Evolutionary conservation across 345 rosid species (phyloP).

Genomic region (Dipteronia sinensis): DNA sequence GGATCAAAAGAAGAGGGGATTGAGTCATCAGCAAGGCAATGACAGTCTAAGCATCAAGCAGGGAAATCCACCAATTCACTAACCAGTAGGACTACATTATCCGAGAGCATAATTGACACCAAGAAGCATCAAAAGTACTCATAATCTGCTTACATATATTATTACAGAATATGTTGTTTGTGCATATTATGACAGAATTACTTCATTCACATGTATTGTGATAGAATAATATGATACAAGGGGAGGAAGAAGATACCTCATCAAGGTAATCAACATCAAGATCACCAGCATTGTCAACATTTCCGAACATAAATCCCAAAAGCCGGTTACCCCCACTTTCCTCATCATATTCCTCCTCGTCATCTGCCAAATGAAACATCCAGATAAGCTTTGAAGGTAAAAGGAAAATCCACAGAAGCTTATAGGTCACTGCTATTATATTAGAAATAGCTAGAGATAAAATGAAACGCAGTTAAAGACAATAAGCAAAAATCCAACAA

Average conservation of each 20-base stretch:
- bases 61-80: neutral
- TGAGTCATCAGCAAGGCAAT: neutral
- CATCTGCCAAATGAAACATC: conserved; percentile 41
- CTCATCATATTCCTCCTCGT: conserved; percentile 84
- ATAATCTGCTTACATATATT: too few species aligned
- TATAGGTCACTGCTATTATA: neutral
- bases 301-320: conserved; percentile 94
- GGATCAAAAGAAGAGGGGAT: neutral
- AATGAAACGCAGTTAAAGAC: neutral
- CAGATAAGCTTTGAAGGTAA: conserved; percentile 12
- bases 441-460: neutral
- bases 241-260: conserved; percentile 50
- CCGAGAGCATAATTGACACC: neutral
- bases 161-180: neutral
- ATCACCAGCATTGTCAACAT: conserved; percentile 92
- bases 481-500: neutral
- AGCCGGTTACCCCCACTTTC: conserved; percentile 63
- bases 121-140: neutral
- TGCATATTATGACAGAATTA: too few species aligned
- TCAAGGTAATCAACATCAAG: conserved; percentile 98
- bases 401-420: neutral
- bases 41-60: conserved; percentile 1
- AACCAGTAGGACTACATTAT: neutral
- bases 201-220: neutral
- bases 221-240: neutral